Evolutionary conservation across 2,329 filamentous ascomycete species (phyloP).

Genomic region (Epichloe scottii): DNA sequence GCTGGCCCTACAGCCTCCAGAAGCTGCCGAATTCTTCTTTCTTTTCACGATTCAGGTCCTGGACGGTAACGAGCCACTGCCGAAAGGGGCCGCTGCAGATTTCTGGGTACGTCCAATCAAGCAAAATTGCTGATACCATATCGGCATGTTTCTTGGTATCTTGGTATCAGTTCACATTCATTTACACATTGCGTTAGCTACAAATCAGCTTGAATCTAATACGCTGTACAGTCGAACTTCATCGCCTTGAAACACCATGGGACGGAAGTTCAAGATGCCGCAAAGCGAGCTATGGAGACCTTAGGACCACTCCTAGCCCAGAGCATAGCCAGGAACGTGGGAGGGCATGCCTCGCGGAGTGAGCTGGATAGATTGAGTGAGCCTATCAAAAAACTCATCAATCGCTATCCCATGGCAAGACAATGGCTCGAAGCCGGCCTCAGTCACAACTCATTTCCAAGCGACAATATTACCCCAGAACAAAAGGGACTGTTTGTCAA

Average conservation of each 20-base stretch:
- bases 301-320: slow-evolving; percentile 49
- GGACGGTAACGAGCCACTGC: slow-evolving; percentile 58
- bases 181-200: background rate
- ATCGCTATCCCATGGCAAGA: slow-evolving; percentile 40
- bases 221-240: slow-evolving; percentile 35
- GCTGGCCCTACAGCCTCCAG: slow-evolving; percentile 41
- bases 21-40: slow-evolving; percentile 53
- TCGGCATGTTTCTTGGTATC: background rate
- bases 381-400: slow-evolving; percentile 56
- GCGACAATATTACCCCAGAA: slow-evolving; percentile 40
- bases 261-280: slow-evolving; percentile 27
- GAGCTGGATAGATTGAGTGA: slow-evolving; percentile 61
- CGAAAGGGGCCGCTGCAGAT: slow-evolving; percentile 59
- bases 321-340: slow-evolving; percentile 51
- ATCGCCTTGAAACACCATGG: slow-evolving; percentile 34
- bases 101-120: slow-evolving; percentile 52
- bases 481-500: slow-evolving; percentile 55
- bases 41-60: slow-evolving; percentile 60
- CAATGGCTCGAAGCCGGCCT: slow-evolving; percentile 52
- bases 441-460: slow-evolving; percentile 41
- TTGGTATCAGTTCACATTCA: background rate
- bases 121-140: background rate
- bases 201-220: background rate
- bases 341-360: slow-evolving; percentile 55
- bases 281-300: slow-evolving; percentile 39